Base-by-base conservation (phyloP, 257 asterid genomes). In the Vinca minor region DNA sequence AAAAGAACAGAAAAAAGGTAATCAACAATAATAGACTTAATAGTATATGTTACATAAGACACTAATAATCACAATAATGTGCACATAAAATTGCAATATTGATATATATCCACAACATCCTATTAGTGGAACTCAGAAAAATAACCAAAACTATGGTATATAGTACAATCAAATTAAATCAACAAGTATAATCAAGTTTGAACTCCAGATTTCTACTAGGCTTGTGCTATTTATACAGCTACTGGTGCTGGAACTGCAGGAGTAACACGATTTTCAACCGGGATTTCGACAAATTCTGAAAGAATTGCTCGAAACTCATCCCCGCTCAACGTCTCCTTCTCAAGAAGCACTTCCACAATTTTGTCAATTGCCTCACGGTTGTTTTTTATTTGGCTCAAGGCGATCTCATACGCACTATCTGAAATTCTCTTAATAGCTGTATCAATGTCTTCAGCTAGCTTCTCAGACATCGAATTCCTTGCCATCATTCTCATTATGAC, bases 401-500 rank as follows among this genome's bases (percentile, higher is more conserved):
- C 97, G 31, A 89, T 83, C 82, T 81, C 85, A 62, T 93, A 93
- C 6, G 97, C 97, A 36, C 74, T 77, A 11, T 89, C 95, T 4
- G 96, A 82, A 39, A 89, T 66, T 80, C 65, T 82, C 91, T 92
- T 92, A 23, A 92, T 81, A 9, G 98, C 96, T 21, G 75, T 61
- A 71, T 92, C 98, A 39, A 92, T 92, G 72, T 89, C 98, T 89
- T 89, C 93, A 1, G 98, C 96, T 13, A 91, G 98, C 83, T 52
- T 91, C 71, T 91, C 98, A 0, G 98, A 92, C 96, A 92, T 92
- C 0, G 96, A 91, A 62, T 91, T 91, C 73, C 98, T 77, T 4
- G 98, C 96, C 98, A 88, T 91, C 98, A 91, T 91, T 78, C 96
- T 82, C 96, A 88, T 88, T 63, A 91, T 84, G 61, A 91, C 86